phyloP scores from a whole-genome alignment of 805 yeast genomes.

The Wickerhamomyces bovis region DNA sequence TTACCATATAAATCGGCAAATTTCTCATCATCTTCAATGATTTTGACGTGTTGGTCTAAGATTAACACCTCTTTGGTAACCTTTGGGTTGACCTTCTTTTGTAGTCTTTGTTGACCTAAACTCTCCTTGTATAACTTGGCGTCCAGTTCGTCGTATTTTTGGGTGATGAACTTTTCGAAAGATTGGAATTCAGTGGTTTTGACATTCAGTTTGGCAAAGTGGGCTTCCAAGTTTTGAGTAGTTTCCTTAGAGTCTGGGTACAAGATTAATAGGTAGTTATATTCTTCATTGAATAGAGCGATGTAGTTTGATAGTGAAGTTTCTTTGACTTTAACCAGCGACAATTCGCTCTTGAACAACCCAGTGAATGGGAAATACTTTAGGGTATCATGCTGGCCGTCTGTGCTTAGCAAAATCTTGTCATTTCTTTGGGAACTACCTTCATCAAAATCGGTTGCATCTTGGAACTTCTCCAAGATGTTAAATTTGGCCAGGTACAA shows the following conservation, averaged over 20 bases:
- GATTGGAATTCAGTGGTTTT: constrained; percentile 3
- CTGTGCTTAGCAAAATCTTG: constrained; percentile 9
- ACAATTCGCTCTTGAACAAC: constrained; percentile 13
- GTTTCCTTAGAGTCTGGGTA: constrained; percentile 11
- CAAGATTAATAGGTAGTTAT: constrained; percentile 18
- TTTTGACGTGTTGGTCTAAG: constrained; percentile 13
- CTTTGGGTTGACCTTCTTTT: constrained; percentile 19
- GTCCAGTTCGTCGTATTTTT: constrained; percentile 18
- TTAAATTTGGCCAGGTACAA: constrained; percentile 18
- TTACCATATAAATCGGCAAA: constrained; percentile 9
- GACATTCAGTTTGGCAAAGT: constrained; percentile 8
- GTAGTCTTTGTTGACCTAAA: constrained; percentile 16
- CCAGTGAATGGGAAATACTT: constrained; percentile 21
- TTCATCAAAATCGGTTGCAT: constrained; percentile 11
- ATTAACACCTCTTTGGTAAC: constrained; percentile 10
- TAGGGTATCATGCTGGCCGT: constrained; percentile 4
- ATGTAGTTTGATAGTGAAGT: constrained; percentile 9
- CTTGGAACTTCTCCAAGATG: constrained; percentile 15
- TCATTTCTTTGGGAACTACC: constrained; percentile 21
- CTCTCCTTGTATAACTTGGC: constrained; percentile 17
- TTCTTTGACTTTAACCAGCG: constrained; percentile 7
- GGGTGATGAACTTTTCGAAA: constrained; percentile 7
- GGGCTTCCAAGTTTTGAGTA: constrained; percentile 1
- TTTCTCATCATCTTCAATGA: constrained; percentile 15
- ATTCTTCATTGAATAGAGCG: constrained; percentile 17